A percentile compares a stretch with the other conserved stretches of the same genome.
Evolutionary conservation across 2,329 filamentous ascomycete genomes (phyloP).

Genomic region (Colletotrichum graminicola): DNA sequence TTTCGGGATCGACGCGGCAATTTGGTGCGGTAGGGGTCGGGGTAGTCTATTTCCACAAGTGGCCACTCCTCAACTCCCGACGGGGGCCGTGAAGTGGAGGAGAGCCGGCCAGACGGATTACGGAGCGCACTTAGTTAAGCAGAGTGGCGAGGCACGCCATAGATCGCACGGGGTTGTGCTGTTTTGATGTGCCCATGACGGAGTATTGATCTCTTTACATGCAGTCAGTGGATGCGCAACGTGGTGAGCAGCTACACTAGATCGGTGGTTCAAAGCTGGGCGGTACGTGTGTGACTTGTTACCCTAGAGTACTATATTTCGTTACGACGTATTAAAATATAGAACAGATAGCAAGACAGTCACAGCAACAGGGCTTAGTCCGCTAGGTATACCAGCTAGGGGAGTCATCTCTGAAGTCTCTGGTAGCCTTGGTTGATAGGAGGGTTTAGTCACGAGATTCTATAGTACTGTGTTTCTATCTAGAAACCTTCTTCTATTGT

Average conservation of each 20-base stretch:
- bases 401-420: no score
- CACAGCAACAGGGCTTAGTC: no score
- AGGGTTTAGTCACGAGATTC: no score
- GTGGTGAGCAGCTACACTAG: neutral
- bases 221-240: neutral
- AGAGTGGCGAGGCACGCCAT: neutral
- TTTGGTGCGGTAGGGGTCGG: neutral
- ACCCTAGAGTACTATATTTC: no score
- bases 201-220: neutral
- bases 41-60: neutral
- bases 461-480: no score
- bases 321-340: no score
- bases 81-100: neutral
- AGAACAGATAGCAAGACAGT: no score
- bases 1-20: constrained; percentile 16
- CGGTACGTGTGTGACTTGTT: neutral
- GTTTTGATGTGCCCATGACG: neutral
- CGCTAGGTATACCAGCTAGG: no score
- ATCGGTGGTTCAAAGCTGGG: neutral
- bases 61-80: neutral
- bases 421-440: no score
- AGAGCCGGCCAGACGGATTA: neutral
- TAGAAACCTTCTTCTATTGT: no score
- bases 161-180: neutral
- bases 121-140: neutral